Evolutionary conservation across 257 asterid species (phyloP).

Genomic region (Forsythia suspensa): DNA sequence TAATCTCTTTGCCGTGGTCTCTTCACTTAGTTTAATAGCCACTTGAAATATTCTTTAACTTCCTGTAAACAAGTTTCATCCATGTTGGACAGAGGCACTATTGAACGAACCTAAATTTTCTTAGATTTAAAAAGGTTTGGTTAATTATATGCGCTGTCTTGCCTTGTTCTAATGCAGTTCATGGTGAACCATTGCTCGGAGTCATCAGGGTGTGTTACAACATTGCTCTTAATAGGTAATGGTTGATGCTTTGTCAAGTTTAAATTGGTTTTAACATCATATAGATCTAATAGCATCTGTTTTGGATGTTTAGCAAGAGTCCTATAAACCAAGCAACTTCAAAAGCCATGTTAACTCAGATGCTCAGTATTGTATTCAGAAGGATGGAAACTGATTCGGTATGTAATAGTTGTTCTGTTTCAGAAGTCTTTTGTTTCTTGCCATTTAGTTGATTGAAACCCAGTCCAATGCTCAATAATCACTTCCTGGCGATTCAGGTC

Average conservation of each 20-base stretch:
- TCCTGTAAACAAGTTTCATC: neutral
- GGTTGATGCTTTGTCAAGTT: conserved; percentile 20
- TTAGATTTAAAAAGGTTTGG: conserved; percentile 5
- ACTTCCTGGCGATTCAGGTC: conserved; percentile 49
- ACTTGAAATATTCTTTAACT: neutral
- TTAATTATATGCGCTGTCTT: conserved; percentile 21
- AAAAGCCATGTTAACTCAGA: conserved; percentile 96
- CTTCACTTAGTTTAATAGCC: conserved; percentile 1
- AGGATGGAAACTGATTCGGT: conserved; percentile 91
- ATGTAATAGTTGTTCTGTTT: conserved; percentile 28
- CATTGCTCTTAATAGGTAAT: conserved; percentile 93
- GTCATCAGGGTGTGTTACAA: conserved; percentile 95
- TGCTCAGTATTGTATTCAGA: conserved; percentile 84
- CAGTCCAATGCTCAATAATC: conserved; percentile 2
- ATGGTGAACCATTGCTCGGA: conserved; percentile 89
- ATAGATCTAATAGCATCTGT: conserved; percentile 29
- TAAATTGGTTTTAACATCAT: conserved; percentile 20
- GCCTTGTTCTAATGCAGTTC: conserved; percentile 63
- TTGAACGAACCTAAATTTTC: neutral
- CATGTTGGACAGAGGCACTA: neutral
- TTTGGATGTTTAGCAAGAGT: conserved; percentile 78
- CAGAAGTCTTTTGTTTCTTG: conserved; percentile 19
- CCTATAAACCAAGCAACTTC: conserved; percentile 97
- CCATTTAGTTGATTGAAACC: neutral
- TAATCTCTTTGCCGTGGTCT: neutral